Evolutionary conservation across 305 asterid species (phyloP).

Genomic region (Ajuga reptans): DNA sequence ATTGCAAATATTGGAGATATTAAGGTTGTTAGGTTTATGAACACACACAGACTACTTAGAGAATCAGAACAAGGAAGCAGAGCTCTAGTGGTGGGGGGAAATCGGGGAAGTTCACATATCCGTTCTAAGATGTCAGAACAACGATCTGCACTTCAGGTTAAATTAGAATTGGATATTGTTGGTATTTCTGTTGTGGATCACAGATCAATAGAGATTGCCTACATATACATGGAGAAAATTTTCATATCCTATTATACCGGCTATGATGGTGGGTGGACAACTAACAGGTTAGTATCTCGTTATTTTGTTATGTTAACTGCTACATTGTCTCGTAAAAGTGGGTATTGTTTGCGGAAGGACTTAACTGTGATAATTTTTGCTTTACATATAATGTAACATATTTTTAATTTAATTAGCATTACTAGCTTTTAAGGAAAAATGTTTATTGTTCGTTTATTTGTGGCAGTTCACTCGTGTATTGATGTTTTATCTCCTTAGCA

Average conservation of each 20-base stretch:
- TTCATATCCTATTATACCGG: conserved; percentile 77
- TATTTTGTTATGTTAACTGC: conserved; percentile 8
- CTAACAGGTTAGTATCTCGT: conserved; percentile 62
- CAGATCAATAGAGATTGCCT: conserved; percentile 79
- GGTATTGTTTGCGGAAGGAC: conserved; percentile 1
- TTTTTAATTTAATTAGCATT: not conserved
- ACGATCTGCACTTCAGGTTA: conserved; percentile 72
- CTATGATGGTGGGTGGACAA: conserved; percentile 84
- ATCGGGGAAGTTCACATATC: conserved; percentile 43
- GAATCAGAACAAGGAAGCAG: conserved; percentile 37
- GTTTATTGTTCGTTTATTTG: too few species aligned
- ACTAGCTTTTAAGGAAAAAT: not conserved
- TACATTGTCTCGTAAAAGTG: not conserved
- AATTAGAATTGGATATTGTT: conserved; percentile 75
- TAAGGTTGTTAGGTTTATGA: conserved; percentile 68
- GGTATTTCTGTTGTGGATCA: conserved; percentile 87
- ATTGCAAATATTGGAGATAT: conserved; percentile 54
- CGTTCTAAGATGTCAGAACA: conserved; percentile 52
- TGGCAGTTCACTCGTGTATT: too few species aligned
- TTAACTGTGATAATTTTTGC: not conserved
- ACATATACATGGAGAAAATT: conserved; percentile 82
- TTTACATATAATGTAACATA: not conserved
- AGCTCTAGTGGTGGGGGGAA: conserved; percentile 35
- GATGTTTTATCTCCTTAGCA: too few species aligned
- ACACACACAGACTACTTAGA: conserved; percentile 29